phyloP scores from a whole-genome alignment of 1,139 yeast genomes.

The Hyphopichia wangnamkhiaoensis region DNA sequence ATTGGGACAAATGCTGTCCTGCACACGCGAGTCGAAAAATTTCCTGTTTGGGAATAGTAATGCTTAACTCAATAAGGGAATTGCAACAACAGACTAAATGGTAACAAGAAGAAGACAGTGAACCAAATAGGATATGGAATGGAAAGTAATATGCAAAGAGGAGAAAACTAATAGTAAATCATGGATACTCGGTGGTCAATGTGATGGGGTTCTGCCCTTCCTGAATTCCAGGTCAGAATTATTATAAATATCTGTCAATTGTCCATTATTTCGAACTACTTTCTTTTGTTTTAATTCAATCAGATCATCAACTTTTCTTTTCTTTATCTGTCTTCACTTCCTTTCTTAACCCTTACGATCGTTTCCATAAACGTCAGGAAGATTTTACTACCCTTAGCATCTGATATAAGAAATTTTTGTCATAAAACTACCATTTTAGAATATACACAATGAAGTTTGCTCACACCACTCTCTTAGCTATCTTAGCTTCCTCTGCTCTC shows the following conservation, averaged over 20 bases:
- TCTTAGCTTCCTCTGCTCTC: slow-evolving; percentile 41
- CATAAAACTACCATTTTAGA: slow-evolving; percentile 9
- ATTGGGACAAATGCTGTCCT: neutral
- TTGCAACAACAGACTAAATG: too few relatives aligned
- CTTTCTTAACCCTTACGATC: neutral
- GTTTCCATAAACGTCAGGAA: neutral
- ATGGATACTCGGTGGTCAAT: too few relatives aligned
- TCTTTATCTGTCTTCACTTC: neutral
- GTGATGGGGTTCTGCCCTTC: too few relatives aligned
- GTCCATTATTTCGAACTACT: neutral
- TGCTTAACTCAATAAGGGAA: slow-evolving; percentile 2
- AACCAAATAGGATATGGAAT: too few relatives aligned
- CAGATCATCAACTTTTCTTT: neutral
- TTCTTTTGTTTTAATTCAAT: neutral
- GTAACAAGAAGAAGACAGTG: too few relatives aligned
- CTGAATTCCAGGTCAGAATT: too few relatives aligned
- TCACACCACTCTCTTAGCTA: slow-evolving; percentile 42
- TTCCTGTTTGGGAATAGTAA: slow-evolving; percentile 1
- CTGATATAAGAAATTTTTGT: too few relatives aligned
- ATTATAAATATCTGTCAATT: neutral
- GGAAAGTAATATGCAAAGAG: neutral
- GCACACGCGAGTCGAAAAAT: neutral
- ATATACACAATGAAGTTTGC: slow-evolving; percentile 45
- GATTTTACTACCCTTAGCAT: too few relatives aligned
- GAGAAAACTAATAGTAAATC: neutral